Base-by-base conservation (phyloP, 2,329 filamentous ascomycete species). In the Davidsoniella australis region DNA sequence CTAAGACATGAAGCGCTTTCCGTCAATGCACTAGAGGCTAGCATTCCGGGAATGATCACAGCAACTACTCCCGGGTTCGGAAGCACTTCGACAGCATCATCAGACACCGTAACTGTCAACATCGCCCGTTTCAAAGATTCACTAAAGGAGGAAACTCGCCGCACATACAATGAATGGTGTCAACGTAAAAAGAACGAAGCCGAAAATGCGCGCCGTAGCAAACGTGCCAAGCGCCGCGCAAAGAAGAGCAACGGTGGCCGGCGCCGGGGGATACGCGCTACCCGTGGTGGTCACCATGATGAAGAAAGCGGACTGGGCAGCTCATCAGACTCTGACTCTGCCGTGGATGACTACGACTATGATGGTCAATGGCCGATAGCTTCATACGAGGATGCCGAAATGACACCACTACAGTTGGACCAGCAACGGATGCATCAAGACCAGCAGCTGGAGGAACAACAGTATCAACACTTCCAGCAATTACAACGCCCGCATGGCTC, bases 81-180 rank as follows among this genome's bases (percentile, higher is more conserved):
- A 16, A 20, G 16, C 39, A 41, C 17, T 23, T 42, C 18, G n/a
- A 42, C 17, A 12, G 29, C 8, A 33, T 9, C 41, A 9, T 12
- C 24, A 8, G 18, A 20, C 7, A 14, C 18, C 8, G 23, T 46
- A 12, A 49, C 46, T 0, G 18, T 52, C 3, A 41, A 49, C 17
- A 45, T 52, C 10, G 41, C 33, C 8, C 37, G 37, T n/a, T 29
- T 52, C 23, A 52, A 38, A 10, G 24, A 45, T 10, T 18, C 42
- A 5, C 18, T 52, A 14, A 44, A 52, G 24, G n/a, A 48, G 9
- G 41, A 49, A 33, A 52, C 45, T 1, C 41, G 50, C 17, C 23
- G 38, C 16, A 45, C 41, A 18, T 52, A 49, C 38, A 48, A 16
- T 14, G 46, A 48, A 20, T 52, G 50, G 50, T 52, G 50, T 14